Base-by-base conservation (phyloP, 2,329 filamentous ascomycete genomes). In the Monosporascus ibericus region DNA sequence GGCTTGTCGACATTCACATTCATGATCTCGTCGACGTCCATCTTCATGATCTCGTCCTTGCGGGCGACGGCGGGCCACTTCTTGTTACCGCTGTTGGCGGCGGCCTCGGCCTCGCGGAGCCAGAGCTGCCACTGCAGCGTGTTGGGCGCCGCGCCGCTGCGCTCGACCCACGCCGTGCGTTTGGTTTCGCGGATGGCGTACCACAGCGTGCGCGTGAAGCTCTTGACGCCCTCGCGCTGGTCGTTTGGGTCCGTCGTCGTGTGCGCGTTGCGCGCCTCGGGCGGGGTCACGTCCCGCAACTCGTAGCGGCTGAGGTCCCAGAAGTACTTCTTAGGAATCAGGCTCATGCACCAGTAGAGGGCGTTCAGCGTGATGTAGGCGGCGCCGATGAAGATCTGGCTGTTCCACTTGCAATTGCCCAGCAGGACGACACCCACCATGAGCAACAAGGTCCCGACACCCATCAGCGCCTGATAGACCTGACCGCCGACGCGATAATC, bases 391-490 rank as follows among this genome's bases (percentile, higher is more conserved):
- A 81, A 76, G 9, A 80, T 75, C 65, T 86, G 82, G 55, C 79
- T 77, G 44, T 75, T 72, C 73, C 81, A 84, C n/a, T 74, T 75
- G 65, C 80, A 82, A 62, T 85, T 85, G 1, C 81, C 82, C 36
- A 86, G 66, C 15, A 84, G 67, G 14, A 86, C 79, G 11, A 86
- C 80, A 1, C 77, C 75, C 3, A 80, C 62, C 82, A 86, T 86
- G 44, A 86, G 74, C 25, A 85, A 58, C 8, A 81, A 74, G 8
- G 82, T 86, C 36, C 79, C 81, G 2, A 78, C 42, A 0, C 75
- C 81, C 68, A 85, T 82, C 7, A 84, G 72, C 0, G 72, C 63
- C 20, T 77, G 75, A 62, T 84, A 82, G 2, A 60, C 59, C n/a
- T 62, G 68, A 27, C 66, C 71, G 4, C 67, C 66, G 42, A 84